These are phyloP conservation scores for Dothidotthia symphoricarpi DNA, from an alignment of 2,329 filamentous ascomycete genomes.

Conservation along the genomic window DNA sequence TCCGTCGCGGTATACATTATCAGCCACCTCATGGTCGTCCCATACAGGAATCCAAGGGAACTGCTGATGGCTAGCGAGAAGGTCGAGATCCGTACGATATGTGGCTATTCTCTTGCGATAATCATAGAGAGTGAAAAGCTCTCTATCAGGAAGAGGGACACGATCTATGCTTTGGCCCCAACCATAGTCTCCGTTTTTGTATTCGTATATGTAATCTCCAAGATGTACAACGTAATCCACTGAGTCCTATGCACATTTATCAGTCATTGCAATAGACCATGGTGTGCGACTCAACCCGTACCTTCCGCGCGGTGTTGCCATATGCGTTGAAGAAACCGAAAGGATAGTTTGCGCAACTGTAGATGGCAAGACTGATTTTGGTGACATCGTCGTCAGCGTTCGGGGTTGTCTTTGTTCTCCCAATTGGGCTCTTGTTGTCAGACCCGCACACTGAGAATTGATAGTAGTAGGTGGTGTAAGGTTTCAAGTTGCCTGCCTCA, in stretches of 20 bases:
- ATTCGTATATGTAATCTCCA: conserved; percentile 49
- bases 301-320: conserved; percentile 41
- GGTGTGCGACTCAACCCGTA: conserved; percentile 36
- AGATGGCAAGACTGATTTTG: conserved; percentile 64
- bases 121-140: conserved; percentile 46
- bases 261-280: not conserved
- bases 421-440: conserved; percentile 60
- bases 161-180: conserved; percentile 36
- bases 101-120: conserved; percentile 44
- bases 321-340: conserved; percentile 53
- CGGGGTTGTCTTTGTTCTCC: conserved; percentile 69
- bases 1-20: conserved; percentile 47
- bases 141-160: conserved; percentile 35
- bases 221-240: conserved; percentile 44
- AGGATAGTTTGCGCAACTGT: conserved; percentile 61
- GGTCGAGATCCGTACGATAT: conserved; percentile 44
- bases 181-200: conserved; percentile 39
- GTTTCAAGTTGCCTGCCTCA: conserved; percentile 61
- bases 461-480: conserved; percentile 68
- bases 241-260: conserved; percentile 19
- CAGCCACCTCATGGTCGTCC: conserved; percentile 48
- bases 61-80: conserved; percentile 42
- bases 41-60: conserved; percentile 48
- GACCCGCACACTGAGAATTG: conserved; percentile 68
- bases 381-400: conserved; percentile 55